phyloP scores from a whole-genome alignment of 768 basidiomycete genomes.

The Pleurotus djamor region DNA sequence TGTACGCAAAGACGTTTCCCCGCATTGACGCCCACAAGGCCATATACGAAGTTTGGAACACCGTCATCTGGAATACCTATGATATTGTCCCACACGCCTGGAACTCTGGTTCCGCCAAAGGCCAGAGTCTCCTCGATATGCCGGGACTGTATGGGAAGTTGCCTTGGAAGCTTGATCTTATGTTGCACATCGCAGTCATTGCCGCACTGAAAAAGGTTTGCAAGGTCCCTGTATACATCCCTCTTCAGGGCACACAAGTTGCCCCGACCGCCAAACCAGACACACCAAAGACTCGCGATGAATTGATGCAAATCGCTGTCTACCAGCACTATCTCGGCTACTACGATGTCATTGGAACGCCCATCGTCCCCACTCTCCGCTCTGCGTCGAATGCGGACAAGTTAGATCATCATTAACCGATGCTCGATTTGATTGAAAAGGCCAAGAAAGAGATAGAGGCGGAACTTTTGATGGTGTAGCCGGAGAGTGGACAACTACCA shows the following conservation, averaged over 20 bases:
- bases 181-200: too few species aligned
- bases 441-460: background rate
- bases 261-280: background rate
- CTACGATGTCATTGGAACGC: too few species aligned
- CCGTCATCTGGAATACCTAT: background rate
- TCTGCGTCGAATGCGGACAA: too few species aligned
- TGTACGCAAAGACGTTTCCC: background rate
- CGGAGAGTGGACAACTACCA: too few species aligned
- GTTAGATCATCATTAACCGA: too few species aligned
- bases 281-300: too few species aligned
- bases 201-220: too few species aligned
- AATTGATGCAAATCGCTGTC: too few species aligned
- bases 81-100: conserved; percentile 3
- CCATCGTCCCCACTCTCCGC: too few species aligned
- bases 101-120: background rate
- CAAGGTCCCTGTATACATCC: background rate
- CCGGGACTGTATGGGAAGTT: background rate
- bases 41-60: conserved; percentile 4
- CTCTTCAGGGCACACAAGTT: background rate
- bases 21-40: background rate
- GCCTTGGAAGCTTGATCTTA: background rate
- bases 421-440: background rate
- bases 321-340: too few species aligned
- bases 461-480: too few species aligned
- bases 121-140: background rate